Conservation (phyloP, 495 filamentous ascomycete genomes). For the Emericellopsis terricola region DNA sequence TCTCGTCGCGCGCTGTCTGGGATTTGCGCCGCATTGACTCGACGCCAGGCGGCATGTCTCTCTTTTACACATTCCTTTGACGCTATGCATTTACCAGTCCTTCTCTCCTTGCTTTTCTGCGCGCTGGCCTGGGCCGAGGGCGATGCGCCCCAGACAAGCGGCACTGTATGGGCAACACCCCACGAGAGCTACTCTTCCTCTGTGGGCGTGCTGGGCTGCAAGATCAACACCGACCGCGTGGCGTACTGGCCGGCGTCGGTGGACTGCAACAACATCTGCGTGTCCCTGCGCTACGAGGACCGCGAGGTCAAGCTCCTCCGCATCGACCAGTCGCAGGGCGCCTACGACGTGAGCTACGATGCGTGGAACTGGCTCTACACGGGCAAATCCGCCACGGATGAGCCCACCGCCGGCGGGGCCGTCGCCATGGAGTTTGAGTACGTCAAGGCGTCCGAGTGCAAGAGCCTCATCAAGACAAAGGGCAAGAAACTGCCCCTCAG, state of each 20-base stretch:
- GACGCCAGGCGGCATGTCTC: no score
- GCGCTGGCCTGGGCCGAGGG: no score
- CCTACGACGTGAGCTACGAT: conserved; percentile 30
- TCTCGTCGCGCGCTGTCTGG: no score
- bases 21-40: no score
- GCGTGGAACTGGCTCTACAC: conserved; percentile 31
- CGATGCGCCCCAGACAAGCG: conserved; percentile 6
- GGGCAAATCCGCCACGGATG: conserved; percentile 22
- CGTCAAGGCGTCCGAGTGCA: conserved; percentile 15
- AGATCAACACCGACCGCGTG: conserved; percentile 27
- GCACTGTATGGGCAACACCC: conserved; percentile 27
- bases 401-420: conserved; percentile 23
- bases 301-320: conserved; percentile 24
- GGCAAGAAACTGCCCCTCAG: conserved; percentile 25
- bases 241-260: conserved; percentile 29
- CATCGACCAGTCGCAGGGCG: conserved; percentile 27
- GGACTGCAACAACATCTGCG: conserved; percentile 29
- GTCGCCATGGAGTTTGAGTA: conserved; percentile 23
- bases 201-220: conserved; percentile 30
- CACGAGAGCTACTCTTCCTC: conserved; percentile 31
- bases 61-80: no score
- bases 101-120: no score
- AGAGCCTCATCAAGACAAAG: conserved; percentile 21
- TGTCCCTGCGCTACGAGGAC: conserved; percentile 21
- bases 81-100: no score